These are phyloP conservation scores for Pseudogymnoascus sp. DNA, from an alignment of 2,329 filamentous ascomycete species.

Conservation along the genomic window DNA sequence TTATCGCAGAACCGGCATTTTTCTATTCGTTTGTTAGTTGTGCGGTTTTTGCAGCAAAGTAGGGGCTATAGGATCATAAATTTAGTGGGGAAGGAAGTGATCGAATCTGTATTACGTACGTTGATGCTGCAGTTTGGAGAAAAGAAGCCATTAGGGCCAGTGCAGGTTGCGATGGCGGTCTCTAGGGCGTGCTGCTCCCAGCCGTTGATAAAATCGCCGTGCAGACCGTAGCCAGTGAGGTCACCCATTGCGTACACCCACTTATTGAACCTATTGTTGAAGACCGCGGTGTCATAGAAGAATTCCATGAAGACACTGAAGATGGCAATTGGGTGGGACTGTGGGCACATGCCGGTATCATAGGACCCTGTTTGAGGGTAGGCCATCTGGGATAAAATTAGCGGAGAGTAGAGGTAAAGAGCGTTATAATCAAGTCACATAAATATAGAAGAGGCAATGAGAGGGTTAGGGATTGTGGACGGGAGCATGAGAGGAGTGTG, in stretches of 20 bases:
- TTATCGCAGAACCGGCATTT: neutral
- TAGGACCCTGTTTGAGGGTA: conserved; percentile 7
- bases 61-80: neutral
- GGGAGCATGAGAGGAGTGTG: neutral
- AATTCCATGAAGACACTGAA: conserved; percentile 13
- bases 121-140: neutral
- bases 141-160: neutral
- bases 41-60: neutral
- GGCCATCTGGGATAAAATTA: neutral
- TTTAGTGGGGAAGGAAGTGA: neutral
- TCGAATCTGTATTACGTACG: neutral
- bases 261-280: conserved; percentile 7
- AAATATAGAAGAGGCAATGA: too few species aligned
- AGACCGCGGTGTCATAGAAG: conserved; percentile 10
- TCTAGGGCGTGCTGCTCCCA: conserved; percentile 11
- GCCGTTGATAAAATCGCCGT: conserved; percentile 16
- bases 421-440: too few species aligned
- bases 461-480: neutral
- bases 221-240: conserved; percentile 13
- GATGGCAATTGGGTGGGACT: conserved; percentile 12
- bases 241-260: conserved; percentile 13
- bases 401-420: neutral
- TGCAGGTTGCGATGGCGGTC: conserved; percentile 11
- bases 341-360: conserved; percentile 14
- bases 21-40: neutral